These are phyloP conservation scores for Luffa acutangula DNA, from an alignment of 306 rosid species.

Conservation along the genomic window DNA sequence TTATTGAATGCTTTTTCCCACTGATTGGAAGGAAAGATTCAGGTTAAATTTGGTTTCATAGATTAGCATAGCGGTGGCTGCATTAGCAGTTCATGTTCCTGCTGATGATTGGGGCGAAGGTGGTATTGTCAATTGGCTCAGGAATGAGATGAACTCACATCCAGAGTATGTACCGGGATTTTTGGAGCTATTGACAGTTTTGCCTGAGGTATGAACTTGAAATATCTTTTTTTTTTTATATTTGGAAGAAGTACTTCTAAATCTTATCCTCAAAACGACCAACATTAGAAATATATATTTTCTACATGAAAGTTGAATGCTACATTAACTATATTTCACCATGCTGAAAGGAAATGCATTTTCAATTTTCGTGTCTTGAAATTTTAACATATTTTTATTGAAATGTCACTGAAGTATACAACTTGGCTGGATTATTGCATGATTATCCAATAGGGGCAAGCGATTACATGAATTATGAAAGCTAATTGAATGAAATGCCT, in stretches of 20 bases:
- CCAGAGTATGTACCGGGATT: conserved; percentile 95
- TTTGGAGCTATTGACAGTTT: conserved; percentile 94
- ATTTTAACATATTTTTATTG: background rate
- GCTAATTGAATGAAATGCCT: background rate
- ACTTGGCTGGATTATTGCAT: background rate
- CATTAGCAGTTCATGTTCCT: conserved; percentile 95
- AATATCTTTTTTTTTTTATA: background rate
- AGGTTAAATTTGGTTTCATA: conserved; percentile 26
- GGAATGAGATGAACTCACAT: conserved; percentile 91
- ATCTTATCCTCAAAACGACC: background rate
- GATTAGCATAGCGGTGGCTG: conserved; percentile 99
- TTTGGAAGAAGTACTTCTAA: background rate
- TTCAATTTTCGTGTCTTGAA: background rate
- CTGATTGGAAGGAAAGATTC: background rate
- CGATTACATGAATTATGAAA: background rate
- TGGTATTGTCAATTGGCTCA: conserved; percentile 94
- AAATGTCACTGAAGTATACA: background rate
- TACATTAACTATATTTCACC: background rate
- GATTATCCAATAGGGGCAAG: background rate
- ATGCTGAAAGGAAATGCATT: background rate
- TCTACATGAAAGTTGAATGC: background rate
- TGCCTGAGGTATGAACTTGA: conserved; percentile 70
- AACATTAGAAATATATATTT: background rate
- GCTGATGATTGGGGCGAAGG: conserved; percentile 99
- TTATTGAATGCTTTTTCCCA: background rate